Base-by-base conservation (phyloP, 192 early-diverging fungal species). In the Rhizophagus clarus region DNA sequence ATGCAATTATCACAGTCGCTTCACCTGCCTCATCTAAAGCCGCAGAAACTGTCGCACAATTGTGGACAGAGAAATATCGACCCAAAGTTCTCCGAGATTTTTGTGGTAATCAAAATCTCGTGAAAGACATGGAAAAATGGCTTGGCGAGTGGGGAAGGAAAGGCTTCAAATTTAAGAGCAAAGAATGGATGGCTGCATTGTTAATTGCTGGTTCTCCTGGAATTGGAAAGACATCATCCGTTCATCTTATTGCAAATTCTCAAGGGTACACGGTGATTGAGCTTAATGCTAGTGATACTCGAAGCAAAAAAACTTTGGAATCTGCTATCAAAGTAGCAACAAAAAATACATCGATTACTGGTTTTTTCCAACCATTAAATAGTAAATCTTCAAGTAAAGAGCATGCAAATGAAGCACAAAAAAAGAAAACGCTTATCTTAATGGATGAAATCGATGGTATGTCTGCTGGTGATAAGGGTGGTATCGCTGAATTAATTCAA, bases 361-460 rank as follows among this genome's bases (percentile, higher is more conserved):
- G 91, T 28, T 93, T 87, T 82, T 91, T 87, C 76, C 62, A 37
- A 20, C 67, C 20, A 29, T 49, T 26, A 0, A 45, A 34, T 7
- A 20, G n/a, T 42, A 31, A 34, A 15, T 7, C 51, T 56, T 56
- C 51, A n/a, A 22, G 17, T 22, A 82, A 76, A 79, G 76, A 15
- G 22, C 63, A 1, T n/a, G 56, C 2, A 78, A 42, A 61, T 2
- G n/a, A 12, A 24, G 64, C 12, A 60, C 42, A 34, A 73, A 77
- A 15, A 76, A 79, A 17, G 77, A 90, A 89, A 75, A 85, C 88
- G 26, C 89, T 97, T 0, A 83, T 99, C 8, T 94, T 99, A 61
- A 99, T 99, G 98, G 98, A 99, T 86, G 98, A 99, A 83, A 96
- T 98, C 1, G 98, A 99, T 83, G 98, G 98, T 40, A 99, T 99